Percentiles rank a stretch among this genome's conserved stretches.
Conservation (phyloP, 1,284 basidiomycete species). For the Microbotryomycetes sp. region DNA sequence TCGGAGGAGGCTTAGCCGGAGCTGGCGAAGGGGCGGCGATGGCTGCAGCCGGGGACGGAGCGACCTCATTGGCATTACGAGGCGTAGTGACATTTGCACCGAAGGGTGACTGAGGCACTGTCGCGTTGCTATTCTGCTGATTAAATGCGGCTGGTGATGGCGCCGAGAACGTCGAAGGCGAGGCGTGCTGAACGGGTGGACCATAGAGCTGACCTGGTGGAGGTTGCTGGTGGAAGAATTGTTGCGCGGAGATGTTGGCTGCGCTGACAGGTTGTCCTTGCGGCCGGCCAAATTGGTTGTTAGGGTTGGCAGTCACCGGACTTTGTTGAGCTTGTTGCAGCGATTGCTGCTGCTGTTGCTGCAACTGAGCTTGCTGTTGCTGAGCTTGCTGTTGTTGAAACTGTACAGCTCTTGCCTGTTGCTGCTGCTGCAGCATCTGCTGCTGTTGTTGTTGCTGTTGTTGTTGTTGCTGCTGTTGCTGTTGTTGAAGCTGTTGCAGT, state of each 20-base stretch:
- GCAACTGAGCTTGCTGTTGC: background rate
- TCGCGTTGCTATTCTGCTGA: background rate
- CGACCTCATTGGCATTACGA: background rate
- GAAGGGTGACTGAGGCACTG: background rate
- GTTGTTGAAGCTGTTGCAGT: background rate
- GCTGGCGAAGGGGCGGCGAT: background rate
- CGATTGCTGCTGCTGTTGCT: background rate
- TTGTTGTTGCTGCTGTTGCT: slow-evolving; percentile 1
- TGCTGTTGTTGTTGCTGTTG: background rate
- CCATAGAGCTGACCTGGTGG: background rate
- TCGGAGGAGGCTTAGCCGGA: background rate
- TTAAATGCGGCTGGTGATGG: background rate
- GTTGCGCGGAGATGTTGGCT: background rate
- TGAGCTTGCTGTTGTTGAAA: background rate
- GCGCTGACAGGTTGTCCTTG: too few relatives aligned
- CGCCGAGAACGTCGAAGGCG: background rate
- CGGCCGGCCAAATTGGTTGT: background rate
- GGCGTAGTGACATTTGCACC: background rate
- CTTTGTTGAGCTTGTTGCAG: background rate
- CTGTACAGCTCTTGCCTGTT: background rate
- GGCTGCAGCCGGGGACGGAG: background rate
- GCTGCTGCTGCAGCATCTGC: background rate
- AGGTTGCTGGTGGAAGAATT: background rate
- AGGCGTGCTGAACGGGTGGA: background rate
- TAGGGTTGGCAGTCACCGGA: background rate